Conservation (phyloP, 2,329 filamentous ascomycete species). For the Chrysosporium queenslandicum region DNA sequence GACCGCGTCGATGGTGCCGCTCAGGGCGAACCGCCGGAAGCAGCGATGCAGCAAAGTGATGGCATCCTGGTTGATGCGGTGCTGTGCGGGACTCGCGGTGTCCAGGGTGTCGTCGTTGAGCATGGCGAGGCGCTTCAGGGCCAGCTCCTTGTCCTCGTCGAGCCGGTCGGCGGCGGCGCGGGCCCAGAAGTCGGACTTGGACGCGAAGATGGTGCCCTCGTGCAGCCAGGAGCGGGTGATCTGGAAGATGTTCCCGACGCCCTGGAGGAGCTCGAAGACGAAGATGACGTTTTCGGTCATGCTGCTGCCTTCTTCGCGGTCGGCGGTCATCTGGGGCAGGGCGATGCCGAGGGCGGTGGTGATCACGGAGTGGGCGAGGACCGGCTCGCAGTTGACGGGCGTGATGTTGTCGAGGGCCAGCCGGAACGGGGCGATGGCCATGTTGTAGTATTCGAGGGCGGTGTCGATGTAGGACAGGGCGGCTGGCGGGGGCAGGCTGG, state of each 20-base stretch:
- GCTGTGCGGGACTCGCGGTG: conserved; percentile 22
- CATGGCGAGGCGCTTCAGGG: conserved; percentile 23
- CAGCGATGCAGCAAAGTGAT: conserved; percentile 21
- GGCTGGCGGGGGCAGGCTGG: conserved; percentile 23
- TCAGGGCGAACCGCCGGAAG: conserved; percentile 22
- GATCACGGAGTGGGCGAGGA: conserved; percentile 31
- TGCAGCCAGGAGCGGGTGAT: conserved; percentile 31
- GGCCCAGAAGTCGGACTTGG: conserved; percentile 38
- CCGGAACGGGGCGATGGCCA: conserved; percentile 29
- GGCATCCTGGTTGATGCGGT: conserved; percentile 24
- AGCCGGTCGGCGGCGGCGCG: conserved; percentile 21
- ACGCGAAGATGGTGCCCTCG: conserved; percentile 44
- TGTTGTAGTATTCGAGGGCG: conserved; percentile 30
- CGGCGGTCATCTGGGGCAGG: conserved; percentile 26
- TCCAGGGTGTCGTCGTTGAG: conserved; percentile 24
- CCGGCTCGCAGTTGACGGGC: conserved; percentile 30
- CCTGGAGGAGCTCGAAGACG: conserved; percentile 30
- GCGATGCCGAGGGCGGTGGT: conserved; percentile 30
- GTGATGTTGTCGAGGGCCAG: conserved; percentile 28
- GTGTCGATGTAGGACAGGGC: conserved; percentile 30
- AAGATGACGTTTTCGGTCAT: conserved; percentile 31
- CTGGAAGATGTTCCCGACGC: conserved; percentile 27
- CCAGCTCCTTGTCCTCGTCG: conserved; percentile 22
- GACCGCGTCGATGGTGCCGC: conserved; percentile 24
- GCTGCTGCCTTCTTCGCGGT: conserved; percentile 23